A percentile compares a stretch with the other conserved stretches of the same genome.
Evolutionary conservation across 2,329 filamentous ascomycete genomes (phyloP).

Genomic region (Fusarium sp.): DNA sequence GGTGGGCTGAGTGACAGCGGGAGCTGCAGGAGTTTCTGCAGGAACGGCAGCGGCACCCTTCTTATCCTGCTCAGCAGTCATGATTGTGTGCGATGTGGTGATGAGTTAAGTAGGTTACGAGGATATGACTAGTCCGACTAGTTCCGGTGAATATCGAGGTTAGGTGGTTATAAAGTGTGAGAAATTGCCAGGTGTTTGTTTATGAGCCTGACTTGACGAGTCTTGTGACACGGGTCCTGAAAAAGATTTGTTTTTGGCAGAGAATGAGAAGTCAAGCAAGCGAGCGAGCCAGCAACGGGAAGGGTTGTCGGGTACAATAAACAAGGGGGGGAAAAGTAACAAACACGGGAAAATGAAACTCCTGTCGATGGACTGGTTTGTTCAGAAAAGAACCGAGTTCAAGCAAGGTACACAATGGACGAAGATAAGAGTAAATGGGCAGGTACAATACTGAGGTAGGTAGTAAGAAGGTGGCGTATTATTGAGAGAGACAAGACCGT

Average conservation of each 20-base stretch:
- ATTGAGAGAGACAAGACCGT: conserved; percentile 18
- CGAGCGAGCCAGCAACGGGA: conserved; percentile 21
- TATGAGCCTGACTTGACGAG: conserved; percentile 13
- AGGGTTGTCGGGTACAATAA: conserved; percentile 6
- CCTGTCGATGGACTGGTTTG: conserved; percentile 12
- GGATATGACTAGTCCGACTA: background rate
- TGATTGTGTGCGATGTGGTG: conserved; percentile 27
- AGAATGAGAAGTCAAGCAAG: conserved; percentile 1
- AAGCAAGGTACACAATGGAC: background rate
- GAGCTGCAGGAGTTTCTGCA: conserved; percentile 22
- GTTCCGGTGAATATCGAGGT: background rate
- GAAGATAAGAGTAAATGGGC: background rate
- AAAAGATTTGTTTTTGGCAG: conserved; percentile 16
- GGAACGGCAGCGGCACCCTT: conserved; percentile 20
- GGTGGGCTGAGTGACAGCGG: background rate
- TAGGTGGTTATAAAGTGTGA: conserved; percentile 2
- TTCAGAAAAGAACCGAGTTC: conserved; percentile 2
- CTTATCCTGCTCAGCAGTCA: conserved; percentile 48
- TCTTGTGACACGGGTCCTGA: conserved; percentile 26
- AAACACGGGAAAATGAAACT: conserved; percentile 31
- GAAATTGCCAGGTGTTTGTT: conserved; percentile 1
- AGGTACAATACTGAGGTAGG: background rate
- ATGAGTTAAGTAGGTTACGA: background rate
- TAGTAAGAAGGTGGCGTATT: conserved; percentile 1
- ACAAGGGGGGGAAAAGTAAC: background rate